These are phyloP conservation scores for Aspergillus steynii DNA, from an alignment of 495 filamentous ascomycete species.

Conservation along the genomic window DNA sequence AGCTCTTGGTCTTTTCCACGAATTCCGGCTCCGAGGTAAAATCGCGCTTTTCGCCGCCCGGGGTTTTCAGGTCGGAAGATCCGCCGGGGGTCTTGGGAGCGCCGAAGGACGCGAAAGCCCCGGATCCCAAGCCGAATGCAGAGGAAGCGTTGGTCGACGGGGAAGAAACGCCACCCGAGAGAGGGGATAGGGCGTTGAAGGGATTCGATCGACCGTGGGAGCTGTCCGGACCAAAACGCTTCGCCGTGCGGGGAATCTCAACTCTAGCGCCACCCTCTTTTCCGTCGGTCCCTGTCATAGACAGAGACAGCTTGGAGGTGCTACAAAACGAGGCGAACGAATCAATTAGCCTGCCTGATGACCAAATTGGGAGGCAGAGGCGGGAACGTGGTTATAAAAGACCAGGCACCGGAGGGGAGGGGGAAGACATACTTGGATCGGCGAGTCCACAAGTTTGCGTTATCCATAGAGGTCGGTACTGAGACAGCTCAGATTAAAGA, in stretches of 20 bases:
- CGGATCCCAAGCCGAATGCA: slow-evolving; percentile 90
- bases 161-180: slow-evolving; percentile 71
- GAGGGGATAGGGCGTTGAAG: slow-evolving; percentile 76
- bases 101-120: slow-evolving; percentile 97
- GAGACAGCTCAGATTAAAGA: slow-evolving; percentile 41
- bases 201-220: slow-evolving; percentile 83
- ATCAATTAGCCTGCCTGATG: background rate
- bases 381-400: slow-evolving; percentile 10
- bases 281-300: slow-evolving; percentile 63
- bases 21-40: slow-evolving; percentile 55
- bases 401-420: slow-evolving; percentile 14
- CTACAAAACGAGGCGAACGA: slow-evolving; percentile 36
- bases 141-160: slow-evolving; percentile 85
- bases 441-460: slow-evolving; percentile 82
- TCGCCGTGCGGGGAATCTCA: slow-evolving; percentile 65
- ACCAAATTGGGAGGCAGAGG: background rate
- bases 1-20: slow-evolving; percentile 51
- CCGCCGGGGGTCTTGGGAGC: slow-evolving; percentile 84
- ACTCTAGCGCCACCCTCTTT: slow-evolving; percentile 61
- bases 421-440: slow-evolving; percentile 73
- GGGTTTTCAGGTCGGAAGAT: slow-evolving; percentile 70
- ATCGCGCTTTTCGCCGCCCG: slow-evolving; percentile 68
- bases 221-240: slow-evolving; percentile 75
- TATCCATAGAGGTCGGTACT: slow-evolving; percentile 57
- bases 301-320: slow-evolving; percentile 86